phyloP scores from a whole-genome alignment of 2,329 filamentous ascomycete species.

The Ascochyta clinopodiicola region DNA sequence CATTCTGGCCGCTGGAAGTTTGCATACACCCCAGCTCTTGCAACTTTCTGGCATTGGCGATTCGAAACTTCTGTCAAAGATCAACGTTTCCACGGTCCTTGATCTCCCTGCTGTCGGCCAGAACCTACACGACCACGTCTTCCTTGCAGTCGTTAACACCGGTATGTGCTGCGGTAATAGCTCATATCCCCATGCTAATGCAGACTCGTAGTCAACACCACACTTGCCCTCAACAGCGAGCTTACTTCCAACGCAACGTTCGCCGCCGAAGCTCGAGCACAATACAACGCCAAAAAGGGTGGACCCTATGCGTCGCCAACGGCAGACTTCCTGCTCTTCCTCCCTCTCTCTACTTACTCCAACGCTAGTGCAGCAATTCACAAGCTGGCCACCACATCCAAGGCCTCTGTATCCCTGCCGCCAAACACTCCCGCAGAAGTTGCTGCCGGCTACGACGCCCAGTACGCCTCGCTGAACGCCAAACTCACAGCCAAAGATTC shows the following conservation, averaged over 20 bases:
- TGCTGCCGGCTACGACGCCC: conserved; percentile 22
- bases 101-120: conserved; percentile 37
- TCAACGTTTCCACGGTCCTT: conserved; percentile 27
- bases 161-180: conserved; percentile 5
- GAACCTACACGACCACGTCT: conserved; percentile 33
- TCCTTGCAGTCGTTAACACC: conserved; percentile 17
- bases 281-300: conserved; percentile 20
- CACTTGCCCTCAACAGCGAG: conserved; percentile 1
- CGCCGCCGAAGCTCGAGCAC: conserved; percentile 24
- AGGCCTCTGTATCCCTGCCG: conserved; percentile 26
- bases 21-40: conserved; percentile 37
- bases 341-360: conserved; percentile 27
- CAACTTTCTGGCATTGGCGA: conserved; percentile 40
- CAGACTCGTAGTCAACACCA: conserved; percentile 20
- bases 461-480: conserved; percentile 24
- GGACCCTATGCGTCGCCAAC: conserved; percentile 27
- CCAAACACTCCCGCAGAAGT: conserved; percentile 23
- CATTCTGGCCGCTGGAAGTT: conserved; percentile 33
- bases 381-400: conserved; percentile 21
- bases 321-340: conserved; percentile 33
- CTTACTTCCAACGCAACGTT: conserved; percentile 28
- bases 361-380: conserved; percentile 23
- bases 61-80: conserved; percentile 22
- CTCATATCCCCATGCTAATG: background rate
- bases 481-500: conserved; percentile 26